Evolutionary conservation across 495 filamentous ascomycete species (phyloP), one percentile per base, ranked within the genome.

Genomic region (Penicillium bialowiezense): DNA sequence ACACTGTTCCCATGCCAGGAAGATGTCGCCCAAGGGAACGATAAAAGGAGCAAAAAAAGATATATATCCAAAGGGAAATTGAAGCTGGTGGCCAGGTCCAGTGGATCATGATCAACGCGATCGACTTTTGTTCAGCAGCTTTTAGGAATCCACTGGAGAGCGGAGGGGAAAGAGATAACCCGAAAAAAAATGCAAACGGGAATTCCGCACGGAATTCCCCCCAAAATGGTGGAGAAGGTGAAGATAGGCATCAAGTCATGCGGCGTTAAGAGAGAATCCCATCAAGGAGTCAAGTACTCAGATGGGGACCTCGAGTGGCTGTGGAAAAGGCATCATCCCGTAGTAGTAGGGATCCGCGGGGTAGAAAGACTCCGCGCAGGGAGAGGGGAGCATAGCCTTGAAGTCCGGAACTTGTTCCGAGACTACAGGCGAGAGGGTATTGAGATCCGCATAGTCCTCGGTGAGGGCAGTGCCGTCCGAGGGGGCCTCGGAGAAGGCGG

Each of bases 381-480:
- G 61, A 23, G 65, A 29, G 14, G 58, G 61, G 41, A 67, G 63
- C 14, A 63, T 57, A 24, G 63, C 55, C 49, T 76, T 72, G 57
- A 58, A 64, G 44, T 63, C 59, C 7, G 56, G 44, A 23, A 69
- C 64, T 33, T 63, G 57, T 31, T 67, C 61, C 31, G 62, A 62
- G 21, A 62, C 57, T 5, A 61, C 42, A 10, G 74, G 72, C 35
- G 72, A 72, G 59, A 74, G 60, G 45, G 58, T 72, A 24, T 72
- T 65, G 36, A 69, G 37, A 46, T 75, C 71, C 20, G 68, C 55
- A 51, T 69, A 70, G 36, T 72, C 70, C 55, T 73, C 70, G 21
- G 72, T 75, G 48, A 71, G 54, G 23, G 72, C 70, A 4, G 70
- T 70, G 2, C 63, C 55, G 41, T 70, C 71, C 17, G 73, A 77